phyloP scores from a whole-genome alignment of 371 early-diverging fungal species.

The Mortierella sp. region DNA sequence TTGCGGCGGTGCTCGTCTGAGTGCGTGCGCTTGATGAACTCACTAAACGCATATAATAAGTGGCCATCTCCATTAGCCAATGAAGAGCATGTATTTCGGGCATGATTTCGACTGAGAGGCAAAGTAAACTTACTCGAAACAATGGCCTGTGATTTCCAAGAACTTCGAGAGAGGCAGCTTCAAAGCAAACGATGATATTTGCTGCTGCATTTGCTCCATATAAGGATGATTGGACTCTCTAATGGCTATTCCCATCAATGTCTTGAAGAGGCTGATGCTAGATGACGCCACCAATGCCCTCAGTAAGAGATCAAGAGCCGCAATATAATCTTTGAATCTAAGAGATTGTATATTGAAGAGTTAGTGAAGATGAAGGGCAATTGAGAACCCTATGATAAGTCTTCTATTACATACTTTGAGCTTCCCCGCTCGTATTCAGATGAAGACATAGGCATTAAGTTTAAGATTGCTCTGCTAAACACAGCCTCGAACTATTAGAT shows the following conservation, averaged over 20 bases:
- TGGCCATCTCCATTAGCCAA: neutral
- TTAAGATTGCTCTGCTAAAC: constrained; percentile 43
- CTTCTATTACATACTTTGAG: constrained; percentile 48
- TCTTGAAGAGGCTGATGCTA: constrained; percentile 62
- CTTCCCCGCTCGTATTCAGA: constrained; percentile 60
- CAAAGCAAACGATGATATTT: constrained; percentile 58
- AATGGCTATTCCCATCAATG: constrained; percentile 66
- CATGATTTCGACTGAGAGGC: neutral
- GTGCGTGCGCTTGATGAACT: constrained; percentile 57
- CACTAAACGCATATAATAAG: constrained; percentile 37
- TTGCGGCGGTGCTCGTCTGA: constrained; percentile 60
- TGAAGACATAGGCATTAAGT: constrained; percentile 66
- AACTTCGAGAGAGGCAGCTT: constrained; percentile 59
- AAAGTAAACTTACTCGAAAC: constrained; percentile 60
- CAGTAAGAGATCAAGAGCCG: constrained; percentile 66
- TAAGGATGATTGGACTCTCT: constrained; percentile 68
- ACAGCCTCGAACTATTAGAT: constrained; percentile 34
- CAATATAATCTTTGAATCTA: constrained; percentile 68
- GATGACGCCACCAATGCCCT: constrained; percentile 60
- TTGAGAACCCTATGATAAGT: neutral
- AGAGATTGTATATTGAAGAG: too few relatives aligned
- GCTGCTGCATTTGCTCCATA: constrained; percentile 57
- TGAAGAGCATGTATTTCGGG: neutral
- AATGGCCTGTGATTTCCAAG: constrained; percentile 55
- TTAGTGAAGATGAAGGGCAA: neutral